Evolutionary conservation across 805 yeast genomes (phyloP), one percentile per base, ranked within the genome.

Genomic region (Wickerhamomyces kurtzmanii): DNA sequence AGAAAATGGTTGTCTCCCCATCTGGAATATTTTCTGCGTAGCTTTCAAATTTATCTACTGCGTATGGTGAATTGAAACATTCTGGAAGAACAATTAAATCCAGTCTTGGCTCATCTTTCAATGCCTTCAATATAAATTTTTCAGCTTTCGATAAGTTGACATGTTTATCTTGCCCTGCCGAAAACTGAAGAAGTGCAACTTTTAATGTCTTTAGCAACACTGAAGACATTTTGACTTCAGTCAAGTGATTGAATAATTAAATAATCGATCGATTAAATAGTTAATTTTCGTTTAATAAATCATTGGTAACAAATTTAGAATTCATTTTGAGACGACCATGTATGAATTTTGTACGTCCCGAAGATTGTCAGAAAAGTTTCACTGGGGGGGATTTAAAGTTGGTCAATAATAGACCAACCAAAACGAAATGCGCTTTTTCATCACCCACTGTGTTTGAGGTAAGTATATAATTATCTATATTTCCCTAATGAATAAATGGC

Each of bases 61-160:
- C 76, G 49, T 89, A 89, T 4, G 96, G 96, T 3, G 95, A 81
- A 50, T 87, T 89, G 68, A 86, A 87, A 58, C 96, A 86, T 57
- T 89, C 96, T 5, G 98, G 98, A 18, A 91, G 60, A 38, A 91
- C 84, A 8, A 91, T 70, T 23, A 89, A 60, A 43, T 87, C 81
- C 6, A 78, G 69, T 6, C 75, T 71, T 11, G 71, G 63, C n/a
- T 75, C 68, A 29, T 57, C 47, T 4, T 31, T 18, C 22, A 76
- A 37, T 1, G 96, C 95, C 25, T 67, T 65, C 11, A 59, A 59
- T 15, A 84, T 68, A 34, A 69, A 71, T 11, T 57, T 57, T 17
- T 68, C 59, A 4, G 80, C 93, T 38, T 75, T 72, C 23, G 62
- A 47, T 35, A 86, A 60, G 53, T 89, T 91, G 35, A 77, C 78